These are phyloP conservation scores for Tuber magnatum DNA, from an alignment of 495 filamentous ascomycete species.

Conservation along the genomic window DNA sequence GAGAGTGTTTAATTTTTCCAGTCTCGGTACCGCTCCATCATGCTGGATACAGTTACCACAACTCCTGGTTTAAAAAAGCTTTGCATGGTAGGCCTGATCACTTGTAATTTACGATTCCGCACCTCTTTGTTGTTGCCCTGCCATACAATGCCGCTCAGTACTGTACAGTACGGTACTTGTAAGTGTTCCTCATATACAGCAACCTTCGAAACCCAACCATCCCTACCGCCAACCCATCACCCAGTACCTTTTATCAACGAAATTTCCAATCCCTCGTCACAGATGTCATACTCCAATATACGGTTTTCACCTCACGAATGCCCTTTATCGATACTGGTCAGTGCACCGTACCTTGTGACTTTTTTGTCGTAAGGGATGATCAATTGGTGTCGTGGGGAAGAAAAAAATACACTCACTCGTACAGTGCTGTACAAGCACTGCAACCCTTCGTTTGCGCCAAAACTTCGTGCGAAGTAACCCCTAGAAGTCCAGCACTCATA, in stretches of 20 bases:
- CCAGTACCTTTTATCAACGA: neutral
- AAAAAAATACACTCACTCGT: neutral
- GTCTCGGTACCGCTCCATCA: neutral
- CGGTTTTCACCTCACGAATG: neutral
- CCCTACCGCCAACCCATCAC: neutral
- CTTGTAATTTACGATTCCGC: neutral
- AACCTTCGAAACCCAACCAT: neutral
- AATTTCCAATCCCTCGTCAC: neutral
- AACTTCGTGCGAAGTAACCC: neutral
- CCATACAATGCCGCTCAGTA: no score
- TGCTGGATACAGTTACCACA: neutral
- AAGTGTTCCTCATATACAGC: neutral
- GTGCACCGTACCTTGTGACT: neutral
- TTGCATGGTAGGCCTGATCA: neutral
- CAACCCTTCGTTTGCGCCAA: neutral
- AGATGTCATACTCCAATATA: neutral
- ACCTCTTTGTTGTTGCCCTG: neutral
- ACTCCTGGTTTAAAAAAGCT: neutral
- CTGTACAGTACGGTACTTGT: neutral
- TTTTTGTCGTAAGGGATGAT: neutral
- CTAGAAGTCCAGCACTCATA: neutral
- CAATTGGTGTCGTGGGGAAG: neutral
- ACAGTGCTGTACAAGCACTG: neutral
- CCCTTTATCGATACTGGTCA: neutral
- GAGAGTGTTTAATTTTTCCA: neutral